phyloP scores from a whole-genome alignment of 2,329 filamentous ascomycete species.

The Ceratocystis papillata region DNA sequence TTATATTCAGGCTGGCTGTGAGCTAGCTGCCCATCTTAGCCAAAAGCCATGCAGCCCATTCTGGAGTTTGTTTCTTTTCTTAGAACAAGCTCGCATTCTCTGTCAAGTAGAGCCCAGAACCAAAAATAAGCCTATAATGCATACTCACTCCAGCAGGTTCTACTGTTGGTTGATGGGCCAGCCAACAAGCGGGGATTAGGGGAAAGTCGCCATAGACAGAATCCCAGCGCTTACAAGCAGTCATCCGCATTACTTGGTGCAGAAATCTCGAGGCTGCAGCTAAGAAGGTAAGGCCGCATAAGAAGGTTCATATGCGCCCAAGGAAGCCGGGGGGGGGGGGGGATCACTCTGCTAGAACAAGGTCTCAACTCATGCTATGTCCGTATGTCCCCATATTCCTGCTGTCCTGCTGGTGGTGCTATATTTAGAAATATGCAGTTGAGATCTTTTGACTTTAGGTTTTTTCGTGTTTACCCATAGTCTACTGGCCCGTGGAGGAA shows the following conservation, averaged over 20 bases:
- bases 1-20: not conserved
- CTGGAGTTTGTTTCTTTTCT: not conserved
- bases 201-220: not conserved
- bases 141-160: too few species aligned
- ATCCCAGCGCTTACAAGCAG: slow-evolving; percentile 15
- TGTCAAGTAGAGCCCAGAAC: too few species aligned
- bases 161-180: too few species aligned
- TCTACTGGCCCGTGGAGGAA: not conserved
- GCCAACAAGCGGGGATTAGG: too few species aligned
- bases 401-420: not conserved
- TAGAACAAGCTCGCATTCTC: not conserved
- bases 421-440: not conserved
- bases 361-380: not conserved
- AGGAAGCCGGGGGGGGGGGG: not conserved
- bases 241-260: slow-evolving; percentile 6
- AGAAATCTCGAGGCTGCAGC: not conserved
- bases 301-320: not conserved
- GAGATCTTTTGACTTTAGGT: not conserved
- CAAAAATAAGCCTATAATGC: too few species aligned
- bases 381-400: not conserved
- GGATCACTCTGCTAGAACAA: too few species aligned
- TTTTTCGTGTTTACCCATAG: not conserved
- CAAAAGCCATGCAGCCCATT: not conserved
- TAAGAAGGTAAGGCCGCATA: not conserved
- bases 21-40: not conserved